phyloP scores from a whole-genome alignment of 768 basidiomycete species.

The Dentipellis sp. region DNA sequence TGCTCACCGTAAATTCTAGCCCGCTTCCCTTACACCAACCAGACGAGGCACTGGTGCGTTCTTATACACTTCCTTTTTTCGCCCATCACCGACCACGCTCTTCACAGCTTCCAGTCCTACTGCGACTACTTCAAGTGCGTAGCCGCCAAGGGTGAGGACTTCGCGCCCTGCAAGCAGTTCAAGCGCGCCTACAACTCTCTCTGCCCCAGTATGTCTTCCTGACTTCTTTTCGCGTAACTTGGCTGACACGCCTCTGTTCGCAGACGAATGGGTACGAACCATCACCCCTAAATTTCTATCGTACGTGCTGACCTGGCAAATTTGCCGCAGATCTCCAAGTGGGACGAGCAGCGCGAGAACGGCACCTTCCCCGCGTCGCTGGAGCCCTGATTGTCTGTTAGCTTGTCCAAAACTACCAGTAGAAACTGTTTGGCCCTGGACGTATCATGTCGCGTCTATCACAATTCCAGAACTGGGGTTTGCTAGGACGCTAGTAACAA shows the following conservation, averaged over 20 bases:
- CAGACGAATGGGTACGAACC: conserved; percentile 84
- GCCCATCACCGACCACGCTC: not conserved
- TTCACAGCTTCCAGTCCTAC: conserved; percentile 85
- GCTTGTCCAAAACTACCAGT: not conserved
- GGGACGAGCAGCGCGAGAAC: conserved; percentile 91
- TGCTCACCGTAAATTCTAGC: conserved; percentile 32
- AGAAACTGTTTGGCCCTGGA: too few species aligned
- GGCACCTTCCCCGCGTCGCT: conserved; percentile 90
- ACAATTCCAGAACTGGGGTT: too few species aligned
- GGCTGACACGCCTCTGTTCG: conserved; percentile 6
- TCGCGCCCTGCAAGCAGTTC: conserved; percentile 98
- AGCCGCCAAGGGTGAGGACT: conserved; percentile 95
- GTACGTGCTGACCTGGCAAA: not conserved
- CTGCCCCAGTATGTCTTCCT: conserved; percentile 79
- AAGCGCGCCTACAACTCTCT: conserved; percentile 91
- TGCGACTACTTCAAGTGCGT: conserved; percentile 98
- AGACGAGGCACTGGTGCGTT: conserved; percentile 90
- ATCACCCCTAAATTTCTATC: not conserved
- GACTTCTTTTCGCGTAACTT: not conserved
- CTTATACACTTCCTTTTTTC: not conserved
- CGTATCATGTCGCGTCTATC: too few species aligned
- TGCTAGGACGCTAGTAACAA: too few species aligned
- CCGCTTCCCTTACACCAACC: conserved; percentile 86
- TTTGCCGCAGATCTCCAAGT: conserved; percentile 63
- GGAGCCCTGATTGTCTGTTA: conserved; percentile 45